Percentiles rank a stretch among this genome's conserved stretches.
Evolutionary conservation across 768 basidiomycete species (phyloP).

Genomic region (Lactifluus volemus): DNA sequence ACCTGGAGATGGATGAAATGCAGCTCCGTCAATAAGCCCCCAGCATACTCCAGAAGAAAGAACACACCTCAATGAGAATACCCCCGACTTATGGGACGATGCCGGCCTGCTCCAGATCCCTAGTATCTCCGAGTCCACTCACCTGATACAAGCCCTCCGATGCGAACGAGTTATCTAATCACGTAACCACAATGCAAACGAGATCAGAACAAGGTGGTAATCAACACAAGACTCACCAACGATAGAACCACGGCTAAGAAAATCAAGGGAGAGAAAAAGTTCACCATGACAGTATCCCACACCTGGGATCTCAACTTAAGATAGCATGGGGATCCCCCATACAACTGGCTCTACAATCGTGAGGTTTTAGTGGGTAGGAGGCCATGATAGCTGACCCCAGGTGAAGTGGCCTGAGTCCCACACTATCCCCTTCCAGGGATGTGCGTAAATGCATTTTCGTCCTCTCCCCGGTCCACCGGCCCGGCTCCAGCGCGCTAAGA

Average conservation of each 20-base stretch:
- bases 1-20: too few species aligned
- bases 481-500: too few species aligned
- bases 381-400: too few species aligned
- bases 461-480: too few species aligned
- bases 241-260: background rate
- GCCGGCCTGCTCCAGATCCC: conserved; percentile 9
- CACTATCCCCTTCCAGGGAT: too few species aligned
- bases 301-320: background rate
- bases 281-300: too few species aligned
- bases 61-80: background rate
- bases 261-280: background rate
- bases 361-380: too few species aligned
- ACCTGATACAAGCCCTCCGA: conserved; percentile 15
- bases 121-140: background rate
- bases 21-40: too few species aligned
- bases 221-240: background rate
- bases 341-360: too few species aligned
- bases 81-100: conserved; percentile 7
- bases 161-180: conserved; percentile 11
- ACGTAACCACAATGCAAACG: background rate
- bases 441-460: too few species aligned
- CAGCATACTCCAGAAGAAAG: too few species aligned
- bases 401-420: too few species aligned
- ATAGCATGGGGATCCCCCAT: background rate
- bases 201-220: background rate